A percentile compares a stretch with the other conserved stretches of the same genome.
Conservation (phyloP, 225 moss, liverwort and hornwort genomes). For the Asterella californica region DNA sequence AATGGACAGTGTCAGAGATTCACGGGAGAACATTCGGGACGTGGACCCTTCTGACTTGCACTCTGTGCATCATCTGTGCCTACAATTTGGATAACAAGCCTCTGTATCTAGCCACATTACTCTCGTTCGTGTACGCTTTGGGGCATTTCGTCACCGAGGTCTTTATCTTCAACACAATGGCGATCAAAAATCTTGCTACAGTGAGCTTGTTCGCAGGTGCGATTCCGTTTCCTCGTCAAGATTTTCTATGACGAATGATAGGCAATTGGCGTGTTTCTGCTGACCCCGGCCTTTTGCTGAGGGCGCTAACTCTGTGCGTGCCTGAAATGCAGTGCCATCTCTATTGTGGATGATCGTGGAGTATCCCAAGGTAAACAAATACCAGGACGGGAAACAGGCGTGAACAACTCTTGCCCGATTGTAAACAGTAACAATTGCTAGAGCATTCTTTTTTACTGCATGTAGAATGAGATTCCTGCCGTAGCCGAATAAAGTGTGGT, state of each 20-base stretch:
- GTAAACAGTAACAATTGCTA: too few relatives aligned
- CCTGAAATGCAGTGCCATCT: conserved; percentile 53
- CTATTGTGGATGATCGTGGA: conserved; percentile 85
- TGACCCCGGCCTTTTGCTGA: neutral
- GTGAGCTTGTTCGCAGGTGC: conserved; percentile 67
- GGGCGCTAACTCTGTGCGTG: neutral
- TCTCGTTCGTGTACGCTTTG: conserved; percentile 81
- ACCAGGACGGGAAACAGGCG: conserved; percentile 20
- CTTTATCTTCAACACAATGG: conserved; percentile 75
- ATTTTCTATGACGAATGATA: neutral
- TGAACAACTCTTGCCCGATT: conserved; percentile 15
- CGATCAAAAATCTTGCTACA: conserved; percentile 48
- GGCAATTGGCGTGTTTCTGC: too few relatives aligned
- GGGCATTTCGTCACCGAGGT: conserved; percentile 69
- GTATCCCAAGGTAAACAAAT: conserved; percentile 49
- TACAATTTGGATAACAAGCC: conserved; percentile 60
- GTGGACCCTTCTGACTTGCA: conserved; percentile 90
- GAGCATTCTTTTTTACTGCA: too few relatives aligned
- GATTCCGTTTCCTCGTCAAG: neutral
- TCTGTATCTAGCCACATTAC: conserved; percentile 62
- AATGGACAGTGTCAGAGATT: conserved; percentile 71
- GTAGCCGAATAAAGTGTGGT: too few relatives aligned
- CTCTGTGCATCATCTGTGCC: conserved; percentile 73
- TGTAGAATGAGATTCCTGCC: too few relatives aligned
- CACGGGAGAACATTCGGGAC: conserved; percentile 96